Base-by-base conservation (phyloP, 208 protist genomes). In the Histomonas meleagridis region DNA sequence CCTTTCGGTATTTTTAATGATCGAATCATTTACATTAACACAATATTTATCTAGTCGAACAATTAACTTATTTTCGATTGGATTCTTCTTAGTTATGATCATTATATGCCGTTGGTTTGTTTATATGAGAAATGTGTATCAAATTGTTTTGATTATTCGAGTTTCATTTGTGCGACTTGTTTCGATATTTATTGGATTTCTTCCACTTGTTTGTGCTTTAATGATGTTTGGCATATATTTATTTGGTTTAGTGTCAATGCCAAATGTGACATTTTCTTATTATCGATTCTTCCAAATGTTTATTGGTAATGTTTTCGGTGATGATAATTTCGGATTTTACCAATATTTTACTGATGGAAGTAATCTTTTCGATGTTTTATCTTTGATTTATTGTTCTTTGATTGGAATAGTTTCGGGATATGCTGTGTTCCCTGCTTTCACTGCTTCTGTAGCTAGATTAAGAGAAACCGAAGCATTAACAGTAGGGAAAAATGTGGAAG, bases 381-480 rank as follows among this genome's bases (percentile, higher is more conserved):
- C 76, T 38, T 16, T 86, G 0, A 46, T 86, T 55, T 86, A 46
- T 28, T 38, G 26, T 35, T 55, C 32, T 7, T 43, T 46, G 9
- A 48, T 86, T 86, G 76, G 46, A 21, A 32, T 86, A 32, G n/a
- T 86, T 55, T 40, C 76, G 14, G 76, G 76, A 35, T 86, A 86
- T 55, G 28, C 55, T 38, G 51, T 43, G 26, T 86, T 86, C 76
- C 76, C 76, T 38, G 43, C 76, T 86, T 86, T 86, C 76, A 86
- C 76, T 38, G 43, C 76, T 32, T 55, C 76, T 32, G 55, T 86
- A 4, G 32, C n/a, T 16, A 32, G 51, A 9, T 55, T 86, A 5
- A 43, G 46, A 12, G 38, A 32, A 9, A 86, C 23, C 9, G 76
- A 55, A 38, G 76, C 32, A 5, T 72, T 43, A 5, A 72, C 65